These are phyloP conservation scores for Aegle marmelos DNA, from an alignment of 345 rosid genomes.

Conservation along the genomic window DNA sequence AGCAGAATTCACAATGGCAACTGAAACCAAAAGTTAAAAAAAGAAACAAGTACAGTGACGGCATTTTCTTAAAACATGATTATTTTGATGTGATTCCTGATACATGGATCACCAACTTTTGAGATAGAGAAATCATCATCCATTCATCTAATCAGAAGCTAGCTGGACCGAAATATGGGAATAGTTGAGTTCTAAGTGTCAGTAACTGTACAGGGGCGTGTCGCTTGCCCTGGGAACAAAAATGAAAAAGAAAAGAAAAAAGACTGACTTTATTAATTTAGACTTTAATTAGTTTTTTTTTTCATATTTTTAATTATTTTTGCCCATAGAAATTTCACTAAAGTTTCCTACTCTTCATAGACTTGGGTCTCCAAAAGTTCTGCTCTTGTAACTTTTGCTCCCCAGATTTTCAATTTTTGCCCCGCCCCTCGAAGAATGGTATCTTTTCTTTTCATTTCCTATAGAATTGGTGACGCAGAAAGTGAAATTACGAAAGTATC, in stretches of 20 bases:
- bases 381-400: too few species aligned
- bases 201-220: too few species aligned
- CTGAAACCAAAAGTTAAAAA: not conserved
- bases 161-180: too few species aligned
- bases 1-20: conserved; percentile 10
- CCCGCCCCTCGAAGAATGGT: not conserved
- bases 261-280: too few species aligned
- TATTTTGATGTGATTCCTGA: not conserved
- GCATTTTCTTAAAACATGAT: not conserved
- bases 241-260: not conserved
- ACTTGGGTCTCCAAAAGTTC: not conserved
- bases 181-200: not conserved
- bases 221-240: not conserved
- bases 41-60: not conserved
- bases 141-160: too few species aligned
- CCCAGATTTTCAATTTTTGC: too few species aligned
- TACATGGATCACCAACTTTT: not conserved
- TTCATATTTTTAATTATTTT: too few species aligned
- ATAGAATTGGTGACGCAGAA: not conserved
- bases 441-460: not conserved
- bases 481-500: not conserved
- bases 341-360: not conserved
- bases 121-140: not conserved
- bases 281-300: too few species aligned
- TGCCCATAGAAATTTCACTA: too few species aligned